phyloP scores from a whole-genome alignment of 345 rosid species.

The Mangifera indica region DNA sequence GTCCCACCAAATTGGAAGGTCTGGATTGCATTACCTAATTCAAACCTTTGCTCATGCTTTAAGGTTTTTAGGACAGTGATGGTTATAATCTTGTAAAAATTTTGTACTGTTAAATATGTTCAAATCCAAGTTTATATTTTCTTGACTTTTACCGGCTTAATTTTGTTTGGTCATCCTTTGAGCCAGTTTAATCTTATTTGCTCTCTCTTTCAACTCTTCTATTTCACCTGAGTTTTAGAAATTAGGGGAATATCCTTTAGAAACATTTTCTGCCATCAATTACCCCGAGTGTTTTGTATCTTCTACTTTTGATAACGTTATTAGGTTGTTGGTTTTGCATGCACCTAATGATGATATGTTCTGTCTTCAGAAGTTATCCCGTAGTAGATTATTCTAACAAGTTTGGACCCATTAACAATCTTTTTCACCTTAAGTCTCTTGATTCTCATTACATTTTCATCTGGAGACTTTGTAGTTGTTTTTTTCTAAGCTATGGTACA shows the following conservation, averaged over 20 bases:
- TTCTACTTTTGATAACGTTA: not conserved
- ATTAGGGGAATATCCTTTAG: not conserved
- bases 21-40: constrained; percentile 4
- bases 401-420: not conserved
- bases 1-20: constrained; percentile 95
- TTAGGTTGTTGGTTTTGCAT: not conserved
- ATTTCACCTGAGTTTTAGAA: not conserved
- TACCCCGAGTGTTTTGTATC: not conserved
- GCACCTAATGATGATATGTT: not conserved
- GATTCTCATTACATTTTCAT: not conserved
- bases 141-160: not conserved
- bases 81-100: not conserved
- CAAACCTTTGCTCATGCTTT: not conserved
- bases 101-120: not conserved
- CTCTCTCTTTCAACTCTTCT: not conserved
- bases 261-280: not conserved
- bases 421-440: not conserved
- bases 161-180: not conserved
- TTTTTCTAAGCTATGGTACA: no score
- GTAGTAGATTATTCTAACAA: not conserved
- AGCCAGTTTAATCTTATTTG: not conserved
- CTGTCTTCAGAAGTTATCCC: not conserved
- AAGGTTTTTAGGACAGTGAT: not conserved
- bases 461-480: no score
- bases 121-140: not conserved